Evolutionary conservation across 306 rosid genomes (phyloP).

Genomic region (Trifolium pratense): DNA sequence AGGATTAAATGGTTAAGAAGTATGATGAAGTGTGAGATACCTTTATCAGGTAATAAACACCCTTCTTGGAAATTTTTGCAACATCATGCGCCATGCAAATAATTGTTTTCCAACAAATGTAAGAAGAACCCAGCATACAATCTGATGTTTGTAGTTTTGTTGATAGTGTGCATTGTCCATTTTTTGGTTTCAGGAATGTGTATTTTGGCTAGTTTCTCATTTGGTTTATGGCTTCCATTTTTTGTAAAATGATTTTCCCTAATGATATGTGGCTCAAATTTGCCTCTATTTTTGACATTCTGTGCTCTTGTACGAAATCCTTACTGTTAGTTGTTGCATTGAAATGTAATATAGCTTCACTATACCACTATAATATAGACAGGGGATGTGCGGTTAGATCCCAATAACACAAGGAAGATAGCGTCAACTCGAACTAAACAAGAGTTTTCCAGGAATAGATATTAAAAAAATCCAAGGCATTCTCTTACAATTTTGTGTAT

Average conservation of each 20-base stretch:
- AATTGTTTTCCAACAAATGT: slow-evolving; percentile 22
- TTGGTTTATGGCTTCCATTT: background rate
- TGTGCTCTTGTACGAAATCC: background rate
- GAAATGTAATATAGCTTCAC: background rate
- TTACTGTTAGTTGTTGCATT: background rate
- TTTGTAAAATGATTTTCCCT: background rate
- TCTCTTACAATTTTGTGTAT: no score
- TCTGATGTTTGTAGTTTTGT: background rate
- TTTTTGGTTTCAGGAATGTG: background rate
- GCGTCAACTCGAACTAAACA: no score
- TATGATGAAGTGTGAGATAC: slow-evolving; percentile 53
- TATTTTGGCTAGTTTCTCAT: background rate
- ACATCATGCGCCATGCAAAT: slow-evolving; percentile 46
- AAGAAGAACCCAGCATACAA: slow-evolving; percentile 28
- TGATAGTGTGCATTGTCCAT: slow-evolving; percentile 2
- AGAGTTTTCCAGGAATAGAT: no score
- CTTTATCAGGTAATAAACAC: slow-evolving; percentile 42
- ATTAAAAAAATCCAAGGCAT: no score
- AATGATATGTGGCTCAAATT: background rate
- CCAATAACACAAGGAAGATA: no score
- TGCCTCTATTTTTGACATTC: background rate
- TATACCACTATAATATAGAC: no score
- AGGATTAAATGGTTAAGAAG: slow-evolving; percentile 71
- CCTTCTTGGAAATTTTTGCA: slow-evolving; percentile 64
- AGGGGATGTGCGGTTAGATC: no score